These are phyloP conservation scores for Candida sithepensis DNA, from an alignment of 805 yeast genomes.

Conservation along the genomic window DNA sequence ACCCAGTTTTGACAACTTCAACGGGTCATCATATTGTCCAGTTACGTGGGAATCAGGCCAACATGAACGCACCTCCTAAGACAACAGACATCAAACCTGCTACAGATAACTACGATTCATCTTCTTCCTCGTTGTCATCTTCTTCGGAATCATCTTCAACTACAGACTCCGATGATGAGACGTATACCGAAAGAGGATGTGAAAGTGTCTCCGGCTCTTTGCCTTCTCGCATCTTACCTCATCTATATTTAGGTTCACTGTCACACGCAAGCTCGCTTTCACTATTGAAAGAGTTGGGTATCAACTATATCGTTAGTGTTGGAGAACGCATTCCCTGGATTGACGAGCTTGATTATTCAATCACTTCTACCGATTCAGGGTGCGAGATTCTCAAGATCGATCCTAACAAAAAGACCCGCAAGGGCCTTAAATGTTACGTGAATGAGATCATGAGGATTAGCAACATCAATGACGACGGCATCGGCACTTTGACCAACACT, in stretches of 20 bases:
- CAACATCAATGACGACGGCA: constrained; percentile 87
- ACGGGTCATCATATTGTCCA: constrained; percentile 32
- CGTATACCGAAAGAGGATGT: constrained; percentile 28
- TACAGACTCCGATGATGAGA: neutral
- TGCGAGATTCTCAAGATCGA: constrained; percentile 26
- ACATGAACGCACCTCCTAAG: neutral
- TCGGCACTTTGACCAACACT: constrained; percentile 65
- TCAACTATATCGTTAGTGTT: constrained; percentile 74
- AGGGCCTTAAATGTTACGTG: constrained; percentile 30
- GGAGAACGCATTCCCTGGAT: constrained; percentile 80
- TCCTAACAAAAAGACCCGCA: constrained; percentile 14
- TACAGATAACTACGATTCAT: constrained; percentile 2
- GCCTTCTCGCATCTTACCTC: constrained; percentile 81
- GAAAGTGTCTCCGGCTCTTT: constrained; percentile 52
- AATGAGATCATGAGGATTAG: constrained; percentile 57
- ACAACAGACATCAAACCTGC: constrained; percentile 4
- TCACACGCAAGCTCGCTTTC: constrained; percentile 74
- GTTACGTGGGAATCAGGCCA: constrained; percentile 20
- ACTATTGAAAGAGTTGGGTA: constrained; percentile 60
- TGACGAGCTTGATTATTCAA: constrained; percentile 19
- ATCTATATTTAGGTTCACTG: constrained; percentile 80
- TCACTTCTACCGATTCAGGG: constrained; percentile 22
- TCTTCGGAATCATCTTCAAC: neutral
- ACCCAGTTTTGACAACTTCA: constrained; percentile 21
- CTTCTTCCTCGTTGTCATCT: neutral